Conservation (phyloP, 306 rosid species). For the Rosa rugosa region DNA sequence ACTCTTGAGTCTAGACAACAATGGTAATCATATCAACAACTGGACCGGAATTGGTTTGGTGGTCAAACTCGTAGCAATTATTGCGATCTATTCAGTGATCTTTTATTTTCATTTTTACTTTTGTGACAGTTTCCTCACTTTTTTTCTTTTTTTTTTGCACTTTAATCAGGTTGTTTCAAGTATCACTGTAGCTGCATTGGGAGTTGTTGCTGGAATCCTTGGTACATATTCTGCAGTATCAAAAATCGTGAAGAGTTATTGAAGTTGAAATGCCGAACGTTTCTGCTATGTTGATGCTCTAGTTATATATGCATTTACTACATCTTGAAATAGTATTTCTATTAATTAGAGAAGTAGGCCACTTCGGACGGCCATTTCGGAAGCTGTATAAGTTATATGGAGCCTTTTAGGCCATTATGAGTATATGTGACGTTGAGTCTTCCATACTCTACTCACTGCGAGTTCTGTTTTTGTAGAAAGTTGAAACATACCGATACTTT, state of each 20-base stretch:
- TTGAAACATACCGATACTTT: no score
- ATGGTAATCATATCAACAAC: not conserved
- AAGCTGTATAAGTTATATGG: no score
- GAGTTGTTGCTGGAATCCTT: constrained; percentile 43
- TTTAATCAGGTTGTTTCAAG: constrained; percentile 47
- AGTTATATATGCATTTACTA: no score
- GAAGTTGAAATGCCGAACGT: not conserved
- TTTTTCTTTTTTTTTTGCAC: not conserved
- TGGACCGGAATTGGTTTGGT: not conserved
- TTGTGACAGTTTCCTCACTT: not conserved
- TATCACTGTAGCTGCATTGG: constrained; percentile 37
- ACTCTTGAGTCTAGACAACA: not conserved
- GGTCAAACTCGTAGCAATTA: no score
- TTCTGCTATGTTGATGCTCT: not conserved
- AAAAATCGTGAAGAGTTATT: constrained; percentile 33
- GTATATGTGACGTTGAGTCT: no score
- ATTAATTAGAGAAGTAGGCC: not conserved
- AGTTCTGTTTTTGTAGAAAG: no score
- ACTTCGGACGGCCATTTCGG: not conserved
- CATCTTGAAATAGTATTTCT: no score
- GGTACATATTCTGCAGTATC: constrained; percentile 66
- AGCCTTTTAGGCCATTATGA: no score
- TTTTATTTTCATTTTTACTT: no score
- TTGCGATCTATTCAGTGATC: no score
- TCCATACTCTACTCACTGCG: no score